Percentiles rank a stretch among this genome's conserved stretches.
phyloP scores from a whole-genome alignment of 768 basidiomycete genomes.

The Mycena maculata region DNA sequence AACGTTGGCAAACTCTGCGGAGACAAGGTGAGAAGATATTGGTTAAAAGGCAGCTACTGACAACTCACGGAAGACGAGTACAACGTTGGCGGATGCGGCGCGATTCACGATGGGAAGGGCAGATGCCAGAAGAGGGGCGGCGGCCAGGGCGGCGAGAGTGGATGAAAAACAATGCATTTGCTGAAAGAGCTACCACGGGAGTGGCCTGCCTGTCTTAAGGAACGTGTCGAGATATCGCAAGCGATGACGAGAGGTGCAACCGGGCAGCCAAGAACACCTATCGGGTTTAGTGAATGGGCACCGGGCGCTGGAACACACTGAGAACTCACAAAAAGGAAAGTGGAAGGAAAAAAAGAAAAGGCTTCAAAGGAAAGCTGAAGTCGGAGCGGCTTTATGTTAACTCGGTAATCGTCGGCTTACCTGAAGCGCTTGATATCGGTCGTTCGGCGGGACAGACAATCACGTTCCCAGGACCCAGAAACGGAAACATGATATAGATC shows the following conservation, averaged over 20 bases:
- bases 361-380: too few relatives aligned
- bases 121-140: slow-evolving; percentile 55
- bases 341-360: too few relatives aligned
- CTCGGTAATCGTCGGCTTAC: too few relatives aligned
- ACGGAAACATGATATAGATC: too few relatives aligned
- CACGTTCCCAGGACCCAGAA: too few relatives aligned
- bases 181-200: slow-evolving; percentile 39
- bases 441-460: too few relatives aligned
- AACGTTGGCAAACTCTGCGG: slow-evolving; percentile 76
- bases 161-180: slow-evolving; percentile 61
- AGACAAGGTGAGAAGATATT: not conserved
- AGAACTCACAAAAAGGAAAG: too few relatives aligned
- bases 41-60: not conserved
- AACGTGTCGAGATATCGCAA: slow-evolving; percentile 29
- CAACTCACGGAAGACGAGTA: slow-evolving; percentile 70
- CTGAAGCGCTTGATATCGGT: too few relatives aligned
- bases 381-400: too few relatives aligned
- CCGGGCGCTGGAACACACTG: too few relatives aligned
- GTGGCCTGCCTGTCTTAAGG: slow-evolving; percentile 44
- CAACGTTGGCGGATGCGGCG: slow-evolving; percentile 53
- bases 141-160: slow-evolving; percentile 49
- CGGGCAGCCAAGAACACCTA: slow-evolving; percentile 72
- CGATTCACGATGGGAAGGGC: slow-evolving; percentile 61
- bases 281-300: not conserved
- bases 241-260: slow-evolving; percentile 58